Percentiles rank a stretch among this genome's conserved stretches.
phyloP scores from a whole-genome alignment of 805 yeast species.

The Geotrichum ghanense region DNA sequence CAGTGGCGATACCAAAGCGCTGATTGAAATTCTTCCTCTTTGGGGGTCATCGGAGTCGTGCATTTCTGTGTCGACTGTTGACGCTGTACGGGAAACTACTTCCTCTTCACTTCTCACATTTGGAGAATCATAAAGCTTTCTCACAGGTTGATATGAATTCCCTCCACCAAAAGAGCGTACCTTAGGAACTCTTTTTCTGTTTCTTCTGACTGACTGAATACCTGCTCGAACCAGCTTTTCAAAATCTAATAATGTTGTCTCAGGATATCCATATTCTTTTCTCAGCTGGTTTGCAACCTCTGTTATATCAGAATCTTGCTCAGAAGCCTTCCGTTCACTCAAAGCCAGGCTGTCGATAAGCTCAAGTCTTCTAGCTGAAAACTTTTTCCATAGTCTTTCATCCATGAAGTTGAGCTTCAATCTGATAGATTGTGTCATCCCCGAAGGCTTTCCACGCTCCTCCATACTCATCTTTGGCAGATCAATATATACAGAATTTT shows the following conservation, averaged over 20 bases:
- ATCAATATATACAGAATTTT: too few relatives aligned
- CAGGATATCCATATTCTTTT: conserved; percentile 64
- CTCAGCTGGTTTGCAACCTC: conserved; percentile 69
- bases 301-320: conserved; percentile 75
- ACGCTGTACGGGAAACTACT: too few relatives aligned
- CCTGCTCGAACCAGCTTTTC: conserved; percentile 89
- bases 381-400: conserved; percentile 77
- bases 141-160: too few relatives aligned
- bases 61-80: not conserved
- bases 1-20: not conserved
- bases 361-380: conserved; percentile 82
- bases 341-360: conserved; percentile 65
- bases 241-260: conserved; percentile 53
- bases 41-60: not conserved
- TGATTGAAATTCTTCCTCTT: not conserved
- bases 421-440: conserved; percentile 49
- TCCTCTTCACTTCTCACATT: not conserved
- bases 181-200: conserved; percentile 32
- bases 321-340: conserved; percentile 70
- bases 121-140: not conserved
- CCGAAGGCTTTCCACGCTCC: conserved; percentile 17
- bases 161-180: too few relatives aligned
- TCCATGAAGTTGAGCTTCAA: conserved; percentile 62
- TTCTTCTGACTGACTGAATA: conserved; percentile 83
- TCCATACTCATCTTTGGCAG: not conserved